phyloP scores from a whole-genome alignment of 2,329 filamentous ascomycete genomes.

The Malbranchea cinnamomea region DNA sequence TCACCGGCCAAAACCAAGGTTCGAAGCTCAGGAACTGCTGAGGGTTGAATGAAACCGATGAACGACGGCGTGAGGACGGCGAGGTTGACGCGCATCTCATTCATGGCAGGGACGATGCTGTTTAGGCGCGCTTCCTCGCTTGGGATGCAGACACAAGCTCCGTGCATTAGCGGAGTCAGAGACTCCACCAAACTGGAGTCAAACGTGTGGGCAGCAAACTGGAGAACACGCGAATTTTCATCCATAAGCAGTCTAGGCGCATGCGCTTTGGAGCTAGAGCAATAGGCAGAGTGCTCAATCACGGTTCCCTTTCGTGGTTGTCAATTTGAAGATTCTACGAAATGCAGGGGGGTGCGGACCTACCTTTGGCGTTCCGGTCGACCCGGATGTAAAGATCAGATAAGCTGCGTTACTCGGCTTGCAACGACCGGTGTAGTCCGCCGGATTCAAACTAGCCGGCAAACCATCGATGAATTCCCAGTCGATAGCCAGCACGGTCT shows the following conservation, averaged over 20 bases:
- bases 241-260: constrained; percentile 35
- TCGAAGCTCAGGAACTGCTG: constrained; percentile 29
- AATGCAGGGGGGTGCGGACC: constrained; percentile 5
- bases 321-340: constrained; percentile 1
- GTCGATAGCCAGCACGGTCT: constrained; percentile 18
- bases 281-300: constrained; percentile 45
- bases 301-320: constrained; percentile 38
- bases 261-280: constrained; percentile 40
- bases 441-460: constrained; percentile 8
- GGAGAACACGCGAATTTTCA: constrained; percentile 40
- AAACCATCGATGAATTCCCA: constrained; percentile 14
- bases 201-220: constrained; percentile 41
- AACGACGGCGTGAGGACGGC: constrained; percentile 47
- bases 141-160: constrained; percentile 46
- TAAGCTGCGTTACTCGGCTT: constrained; percentile 30
- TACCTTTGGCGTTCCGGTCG: constrained; percentile 39
- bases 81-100: constrained; percentile 37
- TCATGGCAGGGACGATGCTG: constrained; percentile 36
- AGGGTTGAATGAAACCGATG: constrained; percentile 31
- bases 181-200: constrained; percentile 42
- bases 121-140: constrained; percentile 34
- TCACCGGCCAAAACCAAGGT: constrained; percentile 32
- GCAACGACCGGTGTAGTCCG: constrained; percentile 13
- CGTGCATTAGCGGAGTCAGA: constrained; percentile 38
- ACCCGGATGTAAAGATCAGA: constrained; percentile 45